Base-by-base conservation (phyloP, 2,329 filamentous ascomycete genomes). In the Aspergillus calidoustus region DNA sequence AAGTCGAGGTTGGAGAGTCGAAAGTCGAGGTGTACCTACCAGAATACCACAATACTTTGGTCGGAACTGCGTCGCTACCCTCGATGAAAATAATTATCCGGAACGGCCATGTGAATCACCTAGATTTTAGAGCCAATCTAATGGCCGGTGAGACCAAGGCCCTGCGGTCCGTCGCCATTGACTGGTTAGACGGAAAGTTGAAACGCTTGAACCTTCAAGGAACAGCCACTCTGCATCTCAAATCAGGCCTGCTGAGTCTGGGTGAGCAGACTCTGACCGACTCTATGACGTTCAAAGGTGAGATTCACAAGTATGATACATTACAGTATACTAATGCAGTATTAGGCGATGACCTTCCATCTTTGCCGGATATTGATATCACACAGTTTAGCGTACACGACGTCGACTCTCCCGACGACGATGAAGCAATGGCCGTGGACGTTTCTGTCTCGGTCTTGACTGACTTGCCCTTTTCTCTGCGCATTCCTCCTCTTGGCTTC, bases 151-250 rank as follows among this genome's bases (percentile, higher is more conserved):
- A 93, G 70, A 81, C 91, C 15, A 87, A 93, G 58, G 89, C 89
- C 6, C 87, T 97, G 68, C 89, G 91, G 62, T 85, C 85, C 62
- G 85, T 98, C 65, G 92, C 91, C 51, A 92, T 95, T 74, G 91
- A 97, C 75, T 98, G 92, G 89, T 80, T 99, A 63, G 88, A 91
- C 57, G 93, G 93, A 44, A 89, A 87, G 57, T 81, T 98, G 61
- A 85, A 87, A 11, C 82, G 85, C 60, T 79, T 99, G 60, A 87
- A 85, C 63, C 81, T 98, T 15, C 83, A 88, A 58, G 94, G 90
- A 48, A 90, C 89, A 71, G 89, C 92, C 28, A 81, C 89, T 44
- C 82, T 98, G 43, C 83, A 84, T 34, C 78, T 98, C 59, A 92
- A 88, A 74, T 91, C 93, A 51, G 94, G 95, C 25, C 78, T 96